phyloP scores from a whole-genome alignment of 208 protist genomes.

The Phytomonas serpens region DNA sequence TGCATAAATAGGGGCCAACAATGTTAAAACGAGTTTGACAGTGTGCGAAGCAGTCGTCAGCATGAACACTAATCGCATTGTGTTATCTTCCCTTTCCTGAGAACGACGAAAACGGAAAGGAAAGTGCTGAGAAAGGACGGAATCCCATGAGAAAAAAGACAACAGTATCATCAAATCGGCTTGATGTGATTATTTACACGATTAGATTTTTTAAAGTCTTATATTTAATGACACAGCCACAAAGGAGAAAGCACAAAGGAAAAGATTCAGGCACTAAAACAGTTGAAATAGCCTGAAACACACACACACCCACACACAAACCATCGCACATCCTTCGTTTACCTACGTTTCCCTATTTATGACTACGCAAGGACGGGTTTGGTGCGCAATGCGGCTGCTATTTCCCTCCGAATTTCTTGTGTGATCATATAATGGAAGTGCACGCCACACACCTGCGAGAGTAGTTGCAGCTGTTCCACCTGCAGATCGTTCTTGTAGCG shows the following conservation, averaged over 20 bases:
- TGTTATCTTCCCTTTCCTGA: background rate
- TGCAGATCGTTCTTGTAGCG: constrained; percentile 85
- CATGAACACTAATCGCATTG: no score
- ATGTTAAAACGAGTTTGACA: background rate
- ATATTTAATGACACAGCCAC: background rate
- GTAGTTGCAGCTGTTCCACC: constrained; percentile 54
- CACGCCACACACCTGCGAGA: constrained; percentile 62
- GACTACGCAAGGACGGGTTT: constrained; percentile 14
- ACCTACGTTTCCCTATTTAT: background rate
- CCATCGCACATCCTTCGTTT: background rate
- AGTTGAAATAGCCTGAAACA: background rate
- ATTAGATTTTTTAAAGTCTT: background rate
- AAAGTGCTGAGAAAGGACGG: background rate
- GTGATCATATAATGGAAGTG: constrained; percentile 90
- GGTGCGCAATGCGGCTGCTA: constrained; percentile 37
- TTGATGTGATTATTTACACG: background rate
- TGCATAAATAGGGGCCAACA: background rate
- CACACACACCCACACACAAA: constrained; percentile 7
- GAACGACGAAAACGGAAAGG: background rate
- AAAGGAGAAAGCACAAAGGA: background rate
- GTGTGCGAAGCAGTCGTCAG: background rate
- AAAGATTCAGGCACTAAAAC: background rate
- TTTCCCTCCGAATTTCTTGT: constrained; percentile 73
- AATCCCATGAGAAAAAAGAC: background rate
- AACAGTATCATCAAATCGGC: background rate